Percentiles rank a stretch among this genome's conserved stretches.
phyloP scores from a whole-genome alignment of 2,329 filamentous ascomycete genomes.

The Calycina herbarum region DNA sequence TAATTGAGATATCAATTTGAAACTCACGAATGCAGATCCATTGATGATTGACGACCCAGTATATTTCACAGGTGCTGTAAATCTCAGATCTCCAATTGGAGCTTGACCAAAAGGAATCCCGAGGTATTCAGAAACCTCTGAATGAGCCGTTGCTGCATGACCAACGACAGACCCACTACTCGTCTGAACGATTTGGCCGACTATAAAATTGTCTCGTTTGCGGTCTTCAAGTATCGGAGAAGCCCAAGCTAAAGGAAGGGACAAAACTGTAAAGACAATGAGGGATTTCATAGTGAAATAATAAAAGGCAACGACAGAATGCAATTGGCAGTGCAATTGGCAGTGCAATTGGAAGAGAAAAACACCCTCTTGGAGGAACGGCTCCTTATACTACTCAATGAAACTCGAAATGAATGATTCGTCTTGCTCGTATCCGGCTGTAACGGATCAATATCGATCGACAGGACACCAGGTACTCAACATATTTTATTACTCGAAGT shows the following conservation, averaged over 20 bases:
- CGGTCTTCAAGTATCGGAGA: slow-evolving; percentile 6
- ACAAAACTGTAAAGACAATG: slow-evolving; percentile 20
- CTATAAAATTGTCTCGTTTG: slow-evolving; percentile 17
- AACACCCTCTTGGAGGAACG: too few species aligned
- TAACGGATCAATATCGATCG: too few species aligned
- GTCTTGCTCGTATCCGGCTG: too few species aligned
- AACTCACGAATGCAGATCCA: slow-evolving; percentile 26
- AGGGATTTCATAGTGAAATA: slow-evolving; percentile 14
- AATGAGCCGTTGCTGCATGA: slow-evolving; percentile 17
- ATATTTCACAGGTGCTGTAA: slow-evolving; percentile 37
- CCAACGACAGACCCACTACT: slow-evolving; percentile 27
- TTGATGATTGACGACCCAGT: slow-evolving; percentile 19
- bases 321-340: too few species aligned
- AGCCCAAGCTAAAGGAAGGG: slow-evolving; percentile 17
- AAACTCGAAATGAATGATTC: too few species aligned
- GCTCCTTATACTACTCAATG: too few species aligned
- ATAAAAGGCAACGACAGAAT: background rate
- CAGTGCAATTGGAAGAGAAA: too few species aligned
- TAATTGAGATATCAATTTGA: background rate
- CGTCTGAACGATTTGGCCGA: slow-evolving; percentile 27
- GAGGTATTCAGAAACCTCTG: slow-evolving; percentile 38
- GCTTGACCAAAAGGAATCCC: slow-evolving; percentile 43
- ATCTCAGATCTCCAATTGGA: slow-evolving; percentile 41
- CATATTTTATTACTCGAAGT: too few species aligned
- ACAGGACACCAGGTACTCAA: too few species aligned